Conservation (phyloP, 1,139 yeast species). For the Saccharomyces hybrid region DNA sequence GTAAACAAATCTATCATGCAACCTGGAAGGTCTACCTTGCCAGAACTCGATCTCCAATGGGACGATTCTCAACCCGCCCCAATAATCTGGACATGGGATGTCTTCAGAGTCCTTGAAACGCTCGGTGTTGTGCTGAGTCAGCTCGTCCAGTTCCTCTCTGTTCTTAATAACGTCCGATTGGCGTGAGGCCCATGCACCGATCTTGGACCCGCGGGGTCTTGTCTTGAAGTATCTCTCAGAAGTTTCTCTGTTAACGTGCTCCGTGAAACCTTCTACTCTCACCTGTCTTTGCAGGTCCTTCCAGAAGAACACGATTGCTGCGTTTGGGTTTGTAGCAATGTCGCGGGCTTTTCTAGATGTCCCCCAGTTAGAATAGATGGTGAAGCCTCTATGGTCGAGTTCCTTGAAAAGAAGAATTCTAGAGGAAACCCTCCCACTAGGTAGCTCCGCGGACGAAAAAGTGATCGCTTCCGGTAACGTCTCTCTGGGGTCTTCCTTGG, state of each 20-base stretch:
- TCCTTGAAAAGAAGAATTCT: slow-evolving; percentile 83
- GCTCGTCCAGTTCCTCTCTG: slow-evolving; percentile 55
- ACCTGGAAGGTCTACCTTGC: slow-evolving; percentile 89
- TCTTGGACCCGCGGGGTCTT: slow-evolving; percentile 84
- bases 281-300: slow-evolving; percentile 84
- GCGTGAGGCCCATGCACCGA: slow-evolving; percentile 97
- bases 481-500: slow-evolving; percentile 46
- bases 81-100: slow-evolving; percentile 83
- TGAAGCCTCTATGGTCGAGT: slow-evolving; percentile 74
- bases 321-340: slow-evolving; percentile 62
- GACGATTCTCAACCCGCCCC: slow-evolving; percentile 90
- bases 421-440: slow-evolving; percentile 81
- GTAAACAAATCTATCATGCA: slow-evolving; percentile 84
- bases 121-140: slow-evolving; percentile 42
- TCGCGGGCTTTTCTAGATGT: slow-evolving; percentile 75
- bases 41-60: slow-evolving; percentile 93
- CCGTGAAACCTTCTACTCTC: slow-evolving; percentile 81
- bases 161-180: slow-evolving; percentile 57
- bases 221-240: slow-evolving; percentile 73
- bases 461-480: slow-evolving; percentile 72
- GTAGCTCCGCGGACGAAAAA: slow-evolving; percentile 78
- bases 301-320: slow-evolving; percentile 90
- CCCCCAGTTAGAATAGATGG: slow-evolving; percentile 90
- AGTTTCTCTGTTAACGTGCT: slow-evolving; percentile 64
- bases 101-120: slow-evolving; percentile 56